phyloP scores from a whole-genome alignment of 179 eudicot species.

The Heliamphora pulchella region DNA sequence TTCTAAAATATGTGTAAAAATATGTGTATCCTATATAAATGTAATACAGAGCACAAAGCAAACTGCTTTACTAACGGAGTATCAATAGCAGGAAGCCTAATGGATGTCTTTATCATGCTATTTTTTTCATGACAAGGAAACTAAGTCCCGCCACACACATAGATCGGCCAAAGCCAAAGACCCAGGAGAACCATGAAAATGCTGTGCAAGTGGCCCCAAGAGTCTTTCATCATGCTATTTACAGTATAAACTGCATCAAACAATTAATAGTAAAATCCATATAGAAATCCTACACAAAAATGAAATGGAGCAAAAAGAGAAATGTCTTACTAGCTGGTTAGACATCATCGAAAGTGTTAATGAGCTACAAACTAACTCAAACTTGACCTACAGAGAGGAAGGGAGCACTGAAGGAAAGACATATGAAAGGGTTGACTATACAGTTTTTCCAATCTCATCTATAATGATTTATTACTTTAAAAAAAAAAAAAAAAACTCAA shows the following conservation, averaged over 20 bases:
- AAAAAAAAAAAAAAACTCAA: background rate
- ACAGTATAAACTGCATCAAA: background rate
- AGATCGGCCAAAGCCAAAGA: no score
- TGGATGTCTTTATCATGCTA: background rate
- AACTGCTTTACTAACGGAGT: background rate
- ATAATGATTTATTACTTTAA: background rate
- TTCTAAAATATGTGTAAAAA: background rate
- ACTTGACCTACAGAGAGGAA: background rate
- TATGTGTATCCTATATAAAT: background rate
- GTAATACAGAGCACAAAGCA: background rate
- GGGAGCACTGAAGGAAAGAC: background rate
- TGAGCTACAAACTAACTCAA: background rate
- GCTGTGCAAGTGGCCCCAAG: no score
- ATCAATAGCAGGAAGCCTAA: background rate
- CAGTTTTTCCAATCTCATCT: background rate
- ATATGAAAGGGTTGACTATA: background rate
- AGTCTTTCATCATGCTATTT: background rate
- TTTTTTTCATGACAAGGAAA: no score
- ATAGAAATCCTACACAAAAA: background rate
- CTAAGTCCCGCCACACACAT: no score
- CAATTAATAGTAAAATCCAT: background rate
- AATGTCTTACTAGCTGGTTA: background rate
- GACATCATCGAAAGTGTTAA: background rate
- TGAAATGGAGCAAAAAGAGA: background rate
- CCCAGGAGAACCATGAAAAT: no score